A percentile compares a stretch with the other conserved stretches of the same genome.
phyloP scores from a whole-genome alignment of 2,329 filamentous ascomycete species.

The Purpureocillium takamizusanense region DNA sequence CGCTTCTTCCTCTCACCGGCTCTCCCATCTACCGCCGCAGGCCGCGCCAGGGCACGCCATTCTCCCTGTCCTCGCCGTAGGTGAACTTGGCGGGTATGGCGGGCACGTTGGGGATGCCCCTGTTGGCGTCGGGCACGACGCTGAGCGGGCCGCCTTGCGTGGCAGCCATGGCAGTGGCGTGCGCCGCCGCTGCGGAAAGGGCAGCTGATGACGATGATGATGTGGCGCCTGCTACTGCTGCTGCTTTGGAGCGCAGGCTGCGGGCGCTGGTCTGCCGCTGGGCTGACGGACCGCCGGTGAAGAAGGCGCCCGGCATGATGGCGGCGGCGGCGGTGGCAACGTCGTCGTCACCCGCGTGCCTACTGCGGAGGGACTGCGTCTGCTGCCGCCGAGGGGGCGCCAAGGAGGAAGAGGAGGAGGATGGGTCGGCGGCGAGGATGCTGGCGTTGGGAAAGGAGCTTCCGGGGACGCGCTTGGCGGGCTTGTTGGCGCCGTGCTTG shows the following conservation, averaged over 20 bases:
- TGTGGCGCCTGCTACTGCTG: conserved; percentile 2
- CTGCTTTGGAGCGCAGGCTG: no score
- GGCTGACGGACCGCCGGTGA: not conserved
- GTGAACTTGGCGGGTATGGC: conserved; percentile 33
- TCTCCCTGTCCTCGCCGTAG: conserved; percentile 24
- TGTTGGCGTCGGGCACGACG: conserved; percentile 35
- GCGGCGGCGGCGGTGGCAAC: no score
- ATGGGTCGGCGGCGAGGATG: not conserved
- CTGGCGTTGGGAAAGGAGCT: conserved; percentile 1
- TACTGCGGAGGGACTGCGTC: conserved; percentile 2
- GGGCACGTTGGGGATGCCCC: conserved; percentile 35
- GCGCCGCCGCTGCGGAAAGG: not conserved
- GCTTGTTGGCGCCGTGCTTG: conserved; percentile 5
- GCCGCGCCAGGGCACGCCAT: conserved; percentile 19
- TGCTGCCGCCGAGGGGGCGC: no score
- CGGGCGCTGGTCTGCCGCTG: no score
- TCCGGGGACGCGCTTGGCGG: conserved; percentile 14
- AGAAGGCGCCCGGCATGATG: no score
- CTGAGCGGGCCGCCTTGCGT: conserved; percentile 19
- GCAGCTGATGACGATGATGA: no score
- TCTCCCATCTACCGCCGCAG: conserved; percentile 17
- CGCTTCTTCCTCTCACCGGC: no score
- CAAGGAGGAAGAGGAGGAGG: no score
- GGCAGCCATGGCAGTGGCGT: not conserved
- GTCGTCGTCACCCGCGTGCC: not conserved